A percentile compares a stretch with the other conserved stretches of the same genome.
These are phyloP conservation scores for Neonectria faginata DNA, from an alignment of 2,329 filamentous ascomycete genomes.

Conservation along the genomic window DNA sequence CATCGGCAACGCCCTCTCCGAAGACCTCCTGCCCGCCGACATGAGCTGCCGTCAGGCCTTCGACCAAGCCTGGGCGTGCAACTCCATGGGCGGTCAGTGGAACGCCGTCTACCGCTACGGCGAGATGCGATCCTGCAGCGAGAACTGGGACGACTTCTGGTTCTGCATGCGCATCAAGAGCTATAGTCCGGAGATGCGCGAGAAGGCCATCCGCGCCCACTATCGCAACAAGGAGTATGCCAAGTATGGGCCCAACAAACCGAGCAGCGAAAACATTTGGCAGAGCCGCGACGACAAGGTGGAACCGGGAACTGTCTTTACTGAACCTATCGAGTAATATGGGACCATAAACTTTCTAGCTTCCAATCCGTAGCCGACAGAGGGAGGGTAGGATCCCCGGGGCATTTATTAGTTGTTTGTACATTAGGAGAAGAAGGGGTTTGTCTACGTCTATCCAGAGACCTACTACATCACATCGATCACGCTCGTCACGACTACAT, in stretches of 20 bases:
- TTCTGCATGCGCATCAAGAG: slow-evolving; percentile 92
- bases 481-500: background rate
- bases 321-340: slow-evolving; percentile 53
- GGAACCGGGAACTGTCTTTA: slow-evolving; percentile 59
- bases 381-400: background rate
- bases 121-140: slow-evolving; percentile 77
- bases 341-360: background rate
- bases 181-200: slow-evolving; percentile 69
- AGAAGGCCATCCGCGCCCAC: slow-evolving; percentile 72
- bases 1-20: slow-evolving; percentile 63
- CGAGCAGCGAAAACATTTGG: slow-evolving; percentile 94
- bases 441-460: background rate
- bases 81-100: slow-evolving; percentile 90
- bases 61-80: slow-evolving; percentile 94
- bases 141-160: slow-evolving; percentile 95
- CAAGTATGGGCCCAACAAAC: slow-evolving; percentile 71
- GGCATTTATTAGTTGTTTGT: background rate
- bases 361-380: background rate
- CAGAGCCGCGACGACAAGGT: slow-evolving; percentile 75
- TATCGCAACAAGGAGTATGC: slow-evolving; percentile 74
- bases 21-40: slow-evolving; percentile 78
- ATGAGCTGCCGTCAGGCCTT: slow-evolving; percentile 94
- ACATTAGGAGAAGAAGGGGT: slow-evolving; percentile 13
- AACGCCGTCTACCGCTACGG: slow-evolving; percentile 92
- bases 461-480: background rate